These are phyloP conservation scores for Cadophora luteo-olivacea DNA, from an alignment of 2,329 filamentous ascomycete genomes.

Conservation along the genomic window DNA sequence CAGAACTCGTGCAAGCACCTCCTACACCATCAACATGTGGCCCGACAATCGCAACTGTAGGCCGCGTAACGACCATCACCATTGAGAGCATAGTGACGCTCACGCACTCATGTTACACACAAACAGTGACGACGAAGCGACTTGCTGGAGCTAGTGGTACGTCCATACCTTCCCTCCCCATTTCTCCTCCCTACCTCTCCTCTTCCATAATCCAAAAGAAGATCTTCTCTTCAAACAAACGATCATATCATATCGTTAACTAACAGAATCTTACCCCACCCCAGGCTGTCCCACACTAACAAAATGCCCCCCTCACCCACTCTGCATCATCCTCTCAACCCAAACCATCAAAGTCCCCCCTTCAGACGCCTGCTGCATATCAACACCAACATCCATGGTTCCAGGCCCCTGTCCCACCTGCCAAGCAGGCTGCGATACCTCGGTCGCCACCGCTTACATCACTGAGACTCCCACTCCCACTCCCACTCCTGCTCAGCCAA, in stretches of 20 bases:
- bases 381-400: slow-evolving; percentile 43
- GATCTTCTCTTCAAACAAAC: not conserved
- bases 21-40: slow-evolving; percentile 16
- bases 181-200: not conserved
- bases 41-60: slow-evolving; percentile 26
- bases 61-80: slow-evolving; percentile 31
- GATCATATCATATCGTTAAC: not conserved
- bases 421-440: slow-evolving; percentile 38
- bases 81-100: slow-evolving; percentile 23
- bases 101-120: slow-evolving; percentile 41
- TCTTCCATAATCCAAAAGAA: not conserved
- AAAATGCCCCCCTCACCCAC: slow-evolving; percentile 19
- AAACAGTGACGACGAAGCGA: slow-evolving; percentile 33
- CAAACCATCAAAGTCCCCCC: slow-evolving; percentile 49
- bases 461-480: not conserved
- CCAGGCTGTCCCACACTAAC: slow-evolving; percentile 23
- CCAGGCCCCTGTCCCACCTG: slow-evolving; percentile 40
- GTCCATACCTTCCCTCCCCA: not conserved
- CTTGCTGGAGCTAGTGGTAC: slow-evolving; percentile 2
- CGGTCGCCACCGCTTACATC: slow-evolving; percentile 19
- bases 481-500: not conserved
- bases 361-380: slow-evolving; percentile 48
- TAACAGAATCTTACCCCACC: not conserved
- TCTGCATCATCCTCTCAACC: slow-evolving; percentile 33
- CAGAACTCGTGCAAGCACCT: not conserved